Conservation (phyloP, 345 rosid species). For the Hirschfeldia incana region DNA sequence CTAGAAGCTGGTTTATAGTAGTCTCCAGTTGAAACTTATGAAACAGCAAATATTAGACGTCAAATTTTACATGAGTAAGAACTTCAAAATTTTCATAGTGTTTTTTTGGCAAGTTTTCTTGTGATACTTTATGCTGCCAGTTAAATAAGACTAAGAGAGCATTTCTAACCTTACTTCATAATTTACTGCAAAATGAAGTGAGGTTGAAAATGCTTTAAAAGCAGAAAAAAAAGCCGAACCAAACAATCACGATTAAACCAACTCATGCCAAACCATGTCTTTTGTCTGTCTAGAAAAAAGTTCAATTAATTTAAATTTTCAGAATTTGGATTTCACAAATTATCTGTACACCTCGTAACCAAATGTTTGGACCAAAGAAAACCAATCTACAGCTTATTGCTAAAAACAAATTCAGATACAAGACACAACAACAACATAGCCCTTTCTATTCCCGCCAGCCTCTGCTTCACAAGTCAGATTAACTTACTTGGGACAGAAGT, state of each 20-base stretch:
- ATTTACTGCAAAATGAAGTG: no score
- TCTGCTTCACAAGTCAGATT: conserved; percentile 10
- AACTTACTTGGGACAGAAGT: conserved; percentile 4
- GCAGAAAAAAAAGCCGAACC: background rate
- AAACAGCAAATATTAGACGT: background rate
- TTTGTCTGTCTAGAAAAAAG: background rate
- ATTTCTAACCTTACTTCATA: no score
- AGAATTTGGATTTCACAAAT: background rate
- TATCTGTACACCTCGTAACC: conserved; percentile 9
- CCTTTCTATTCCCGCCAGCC: background rate
- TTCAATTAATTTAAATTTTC: background rate
- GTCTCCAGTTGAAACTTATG: background rate
- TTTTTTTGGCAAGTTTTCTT: background rate
- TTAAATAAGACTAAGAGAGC: background rate
- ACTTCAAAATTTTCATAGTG: background rate
- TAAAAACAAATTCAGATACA: background rate
- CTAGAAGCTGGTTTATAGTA: background rate
- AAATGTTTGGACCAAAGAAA: conserved; percentile 5
- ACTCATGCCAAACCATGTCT: background rate
- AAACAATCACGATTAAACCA: background rate
- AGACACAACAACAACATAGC: background rate
- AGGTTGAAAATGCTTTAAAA: no score
- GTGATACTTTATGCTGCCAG: background rate
- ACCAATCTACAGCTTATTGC: background rate
- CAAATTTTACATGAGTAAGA: background rate